These are phyloP conservation scores for Coccinonectria pachysandricola DNA, from an alignment of 2,329 filamentous ascomycete genomes.

Conservation along the genomic window DNA sequence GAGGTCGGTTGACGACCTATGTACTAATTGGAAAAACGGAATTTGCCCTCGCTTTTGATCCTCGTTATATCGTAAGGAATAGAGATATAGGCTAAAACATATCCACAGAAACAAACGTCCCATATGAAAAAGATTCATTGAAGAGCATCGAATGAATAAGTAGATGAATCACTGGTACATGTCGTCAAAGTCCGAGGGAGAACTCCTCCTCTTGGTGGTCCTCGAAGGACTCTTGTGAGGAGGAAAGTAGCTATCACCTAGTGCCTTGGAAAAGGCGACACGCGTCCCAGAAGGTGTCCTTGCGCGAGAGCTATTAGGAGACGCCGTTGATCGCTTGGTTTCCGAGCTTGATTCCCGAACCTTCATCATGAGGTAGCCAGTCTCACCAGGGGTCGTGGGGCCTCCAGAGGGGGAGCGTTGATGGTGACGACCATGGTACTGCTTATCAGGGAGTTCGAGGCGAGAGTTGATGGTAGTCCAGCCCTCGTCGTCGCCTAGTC, in stretches of 20 bases:
- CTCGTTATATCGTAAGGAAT: too few species aligned
- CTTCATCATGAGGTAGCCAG: constrained; percentile 35
- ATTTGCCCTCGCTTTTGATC: too few species aligned
- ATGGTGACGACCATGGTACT: constrained; percentile 28
- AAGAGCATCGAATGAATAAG: too few species aligned
- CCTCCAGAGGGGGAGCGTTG: constrained; percentile 32
- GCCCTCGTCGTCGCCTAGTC: constrained; percentile 35
- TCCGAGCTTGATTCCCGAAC: constrained; percentile 26
- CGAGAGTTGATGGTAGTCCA: constrained; percentile 45
- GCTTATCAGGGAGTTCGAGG: constrained; percentile 37
- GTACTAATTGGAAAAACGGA: too few species aligned
- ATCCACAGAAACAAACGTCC: too few species aligned
- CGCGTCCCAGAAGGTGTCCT: constrained; percentile 36
- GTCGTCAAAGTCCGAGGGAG: too few species aligned
- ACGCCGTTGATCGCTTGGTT: constrained; percentile 12
- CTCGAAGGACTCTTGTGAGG: constrained; percentile 23
- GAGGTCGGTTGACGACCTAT: too few species aligned
- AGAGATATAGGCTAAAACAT: too few species aligned
- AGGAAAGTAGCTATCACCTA: constrained; percentile 34
- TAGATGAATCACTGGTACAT: too few species aligned
- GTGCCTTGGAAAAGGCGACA: constrained; percentile 18
- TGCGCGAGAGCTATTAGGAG: constrained; percentile 38
- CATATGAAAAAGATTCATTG: too few species aligned
- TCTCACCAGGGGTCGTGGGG: constrained; percentile 30
- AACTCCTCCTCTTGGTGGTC: constrained; percentile 22